These are phyloP conservation scores for Alternaria metachromatica DNA, from an alignment of 2,329 filamentous ascomycete genomes.

Conservation along the genomic window DNA sequence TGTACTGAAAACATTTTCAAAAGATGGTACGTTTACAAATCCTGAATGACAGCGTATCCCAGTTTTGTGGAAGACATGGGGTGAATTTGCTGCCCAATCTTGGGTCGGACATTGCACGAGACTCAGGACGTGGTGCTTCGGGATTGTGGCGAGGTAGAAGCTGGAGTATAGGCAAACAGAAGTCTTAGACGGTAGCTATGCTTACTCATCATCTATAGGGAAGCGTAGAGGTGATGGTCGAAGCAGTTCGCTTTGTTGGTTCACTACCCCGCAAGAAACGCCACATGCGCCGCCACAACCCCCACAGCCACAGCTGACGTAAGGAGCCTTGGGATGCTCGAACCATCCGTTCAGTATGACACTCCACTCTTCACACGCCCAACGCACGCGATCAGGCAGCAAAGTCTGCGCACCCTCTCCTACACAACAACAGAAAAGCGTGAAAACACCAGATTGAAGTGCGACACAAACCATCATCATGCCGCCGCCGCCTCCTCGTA, in stretches of 20 bases:
- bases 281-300: not conserved
- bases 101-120: no score
- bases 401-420: slow-evolving; percentile 11
- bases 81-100: no score
- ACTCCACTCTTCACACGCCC: slow-evolving; percentile 25
- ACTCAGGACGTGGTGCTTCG: no score
- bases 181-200: no score
- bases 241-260: not conserved
- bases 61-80: no score
- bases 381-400: slow-evolving; percentile 24
- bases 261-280: not conserved
- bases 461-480: slow-evolving; percentile 4
- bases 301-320: not conserved
- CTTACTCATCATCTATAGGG: no score
- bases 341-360: slow-evolving; percentile 15
- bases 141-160: no score
- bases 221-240: not conserved
- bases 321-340: slow-evolving; percentile 7
- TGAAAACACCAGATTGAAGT: not conserved
- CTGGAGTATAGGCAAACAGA: no score
- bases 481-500: slow-evolving; percentile 41
- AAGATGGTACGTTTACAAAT: no score
- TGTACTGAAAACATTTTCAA: no score
- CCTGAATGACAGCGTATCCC: no score
- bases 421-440: not conserved